A percentile compares a stretch with the other conserved stretches of the same genome.
Conservation (phyloP, 768 basidiomycete genomes). For the Boletus patriciae region DNA sequence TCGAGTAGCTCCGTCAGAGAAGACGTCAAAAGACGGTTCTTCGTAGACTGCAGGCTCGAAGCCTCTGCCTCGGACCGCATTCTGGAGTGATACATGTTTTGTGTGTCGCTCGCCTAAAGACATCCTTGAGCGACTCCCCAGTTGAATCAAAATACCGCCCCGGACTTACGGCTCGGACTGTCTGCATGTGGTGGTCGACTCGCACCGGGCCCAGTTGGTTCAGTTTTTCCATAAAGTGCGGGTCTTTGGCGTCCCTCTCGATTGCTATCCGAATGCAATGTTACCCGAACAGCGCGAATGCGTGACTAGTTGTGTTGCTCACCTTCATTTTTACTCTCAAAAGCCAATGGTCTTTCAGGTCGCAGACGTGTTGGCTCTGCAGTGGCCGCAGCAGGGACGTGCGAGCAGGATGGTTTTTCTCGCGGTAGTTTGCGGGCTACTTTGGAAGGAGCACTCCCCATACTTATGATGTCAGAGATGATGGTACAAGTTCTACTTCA, state of each 20-base stretch:
- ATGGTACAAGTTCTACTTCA: neutral
- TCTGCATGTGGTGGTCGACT: constrained; percentile 64
- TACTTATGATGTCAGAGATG: constrained; percentile 21
- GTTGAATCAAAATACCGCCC: neutral
- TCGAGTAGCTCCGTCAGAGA: constrained; percentile 60
- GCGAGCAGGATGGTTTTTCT: constrained; percentile 45
- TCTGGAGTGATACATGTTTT: constrained; percentile 54
- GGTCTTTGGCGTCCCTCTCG: constrained; percentile 65
- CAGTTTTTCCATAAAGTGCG: constrained; percentile 68
- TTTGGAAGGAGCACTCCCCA: constrained; percentile 68
- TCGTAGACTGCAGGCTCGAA: constrained; percentile 37
- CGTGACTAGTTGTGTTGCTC: neutral
- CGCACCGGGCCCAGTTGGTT: constrained; percentile 63
- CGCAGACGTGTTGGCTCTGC: constrained; percentile 13
- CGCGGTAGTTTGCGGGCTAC: constrained; percentile 55
- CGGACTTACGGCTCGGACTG: constrained; percentile 44
- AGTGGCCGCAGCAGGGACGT: constrained; percentile 39
- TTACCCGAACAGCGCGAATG: neutral
- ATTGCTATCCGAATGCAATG: constrained; percentile 45
- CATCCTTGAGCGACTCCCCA: neutral
- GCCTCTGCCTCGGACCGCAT: constrained; percentile 57
- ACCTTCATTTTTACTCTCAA: constrained; percentile 55
- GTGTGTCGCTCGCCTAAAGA: constrained; percentile 30
- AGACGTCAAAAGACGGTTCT: constrained; percentile 56
- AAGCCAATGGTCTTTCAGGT: constrained; percentile 38